Base-by-base conservation (phyloP, 1,284 basidiomycete genomes). In the Marasmius oreades region DNA sequence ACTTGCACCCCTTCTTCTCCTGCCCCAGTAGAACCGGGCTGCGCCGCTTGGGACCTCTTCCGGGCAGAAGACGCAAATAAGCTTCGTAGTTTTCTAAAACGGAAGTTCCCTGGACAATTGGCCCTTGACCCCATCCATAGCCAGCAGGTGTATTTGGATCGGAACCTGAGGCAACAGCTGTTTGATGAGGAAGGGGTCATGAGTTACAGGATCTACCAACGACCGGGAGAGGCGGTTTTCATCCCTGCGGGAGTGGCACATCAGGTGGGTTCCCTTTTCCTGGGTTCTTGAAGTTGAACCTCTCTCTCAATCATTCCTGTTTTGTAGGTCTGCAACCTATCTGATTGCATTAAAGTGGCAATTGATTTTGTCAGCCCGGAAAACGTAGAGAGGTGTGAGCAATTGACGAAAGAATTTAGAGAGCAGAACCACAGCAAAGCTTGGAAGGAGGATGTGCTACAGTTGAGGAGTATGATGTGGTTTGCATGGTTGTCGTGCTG, bases 301-400 rank as follows among this genome's bases (percentile, higher is more conserved):
- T n/a, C n/a, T 10, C 33, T 58, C 2, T 34, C 55, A 11, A 52
- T 55, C 18, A 33, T 45, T 5, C 56, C 43, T 34, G 47, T 22
- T 46, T 51, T 45, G 37, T 62, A 91, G 84, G 90, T 92, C 6
- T 85, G 86, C 66, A 95, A 95, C 66, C 73, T 95, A 33, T 80
- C 92, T 11, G 93, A 97, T 69, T 96, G 92, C 69, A 88, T 98
- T 76, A 98, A 98, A 75, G 91, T 97, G 48, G 95, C 95, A n/a
- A 81, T 92, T 62, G 95, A 98, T 73, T 98, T 95, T 73, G 93
- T 98, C 61, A 93, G 90, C 73, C 89, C 93, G 14, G 92, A 98
- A 74, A 97, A 96, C 67, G 86, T 97, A 36, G 78, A 77, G 53
- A 81, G 92, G 22, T 96, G 93, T 71, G 92, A 92, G 70, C 78